A percentile compares a stretch with the other conserved stretches of the same genome.
Evolutionary conservation across 129 eudicot species (phyloP).

Genomic region (Chrysanthemum lavandulifolium): DNA sequence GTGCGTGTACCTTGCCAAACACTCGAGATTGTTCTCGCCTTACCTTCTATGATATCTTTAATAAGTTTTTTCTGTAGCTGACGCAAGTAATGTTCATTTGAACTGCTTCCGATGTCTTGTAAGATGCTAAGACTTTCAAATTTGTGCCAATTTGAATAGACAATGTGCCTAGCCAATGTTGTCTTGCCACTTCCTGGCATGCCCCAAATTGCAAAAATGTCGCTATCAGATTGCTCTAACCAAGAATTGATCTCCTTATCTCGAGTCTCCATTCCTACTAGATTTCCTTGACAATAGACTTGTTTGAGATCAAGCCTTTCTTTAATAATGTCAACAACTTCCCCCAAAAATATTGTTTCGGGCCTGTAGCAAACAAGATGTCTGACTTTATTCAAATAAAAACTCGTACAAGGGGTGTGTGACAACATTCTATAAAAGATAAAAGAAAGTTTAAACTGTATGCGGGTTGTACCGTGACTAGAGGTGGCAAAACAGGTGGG

Average conservation of each 20-base stretch:
- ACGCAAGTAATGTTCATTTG: neutral
- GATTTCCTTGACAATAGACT: conserved; percentile 9
- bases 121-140: conserved; percentile 6
- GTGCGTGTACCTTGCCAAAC: neutral
- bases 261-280: conserved; percentile 22
- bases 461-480: no score
- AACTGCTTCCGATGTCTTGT: conserved; percentile 6
- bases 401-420: conserved; percentile 2
- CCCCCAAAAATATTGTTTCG: conserved; percentile 24
- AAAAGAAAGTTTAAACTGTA: no score
- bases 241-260: conserved; percentile 4
- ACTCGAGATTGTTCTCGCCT: neutral
- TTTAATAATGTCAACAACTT: conserved; percentile 11
- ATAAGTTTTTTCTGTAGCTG: conserved; percentile 34
- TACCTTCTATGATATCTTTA: conserved; percentile 18
- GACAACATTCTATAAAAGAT: no score
- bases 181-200: conserved; percentile 26
- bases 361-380: conserved; percentile 10
- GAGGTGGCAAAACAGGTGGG: no score
- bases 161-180: conserved; percentile 5
- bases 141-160: neutral
- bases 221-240: neutral
- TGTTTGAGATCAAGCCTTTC: neutral
- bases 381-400: neutral
- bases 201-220: conserved; percentile 16